Evolutionary conservation across 2,329 filamentous ascomycete species (phyloP), one percentile per base, ranked within the genome.

Genomic region (Alternaria angustiovoidea): DNA sequence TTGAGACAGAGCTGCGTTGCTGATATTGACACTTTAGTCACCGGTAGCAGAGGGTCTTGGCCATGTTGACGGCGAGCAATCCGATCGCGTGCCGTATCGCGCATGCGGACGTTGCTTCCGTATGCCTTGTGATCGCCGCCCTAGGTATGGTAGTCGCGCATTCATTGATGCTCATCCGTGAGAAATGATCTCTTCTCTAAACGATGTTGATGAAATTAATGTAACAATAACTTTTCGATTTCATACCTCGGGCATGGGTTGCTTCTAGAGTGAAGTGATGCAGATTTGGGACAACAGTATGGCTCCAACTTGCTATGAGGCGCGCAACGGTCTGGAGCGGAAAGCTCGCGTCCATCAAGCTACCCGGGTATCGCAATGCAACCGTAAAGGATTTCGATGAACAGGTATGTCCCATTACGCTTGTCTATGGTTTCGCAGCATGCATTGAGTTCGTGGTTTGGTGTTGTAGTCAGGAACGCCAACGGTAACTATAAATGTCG

Each of bases 191-290:
- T 28, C 22, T 26, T 8, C 12, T 30, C 5, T 2, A 7, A 7
- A 26, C 0, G 0, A 26, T 2, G 0, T 26, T 2, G 24, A 0
- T 26, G 24, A 26, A 2, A 7, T 26, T 0, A 8, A 44, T 22
- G 7, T 24, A 16, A 24, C 24, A 12, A 32, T 1, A 4, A 32
- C 12, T 5, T 5, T 2, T 12, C 6, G 30, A 2, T 32, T 4
- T 9, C 2, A 32, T 1, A 32, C 30, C 12, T 36, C 1, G 1
- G 2, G 14, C 14, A 2, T 30, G 16, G 8, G 24, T 5, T 26
- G 26, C 16, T 28, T n/a, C 16, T 12, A 3, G 43, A 8, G 26
- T 28, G 26, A 24, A 26, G 16, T 4, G 18, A n/a, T 30, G 1
- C 16, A 24, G 12, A 26, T 18, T 18, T 28, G 26, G 8, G 43